A percentile compares a stretch with the other conserved stretches of the same genome.
These are phyloP conservation scores for Lachnellula hyalina DNA, from an alignment of 2,329 filamentous ascomycete species.

Conservation along the genomic window DNA sequence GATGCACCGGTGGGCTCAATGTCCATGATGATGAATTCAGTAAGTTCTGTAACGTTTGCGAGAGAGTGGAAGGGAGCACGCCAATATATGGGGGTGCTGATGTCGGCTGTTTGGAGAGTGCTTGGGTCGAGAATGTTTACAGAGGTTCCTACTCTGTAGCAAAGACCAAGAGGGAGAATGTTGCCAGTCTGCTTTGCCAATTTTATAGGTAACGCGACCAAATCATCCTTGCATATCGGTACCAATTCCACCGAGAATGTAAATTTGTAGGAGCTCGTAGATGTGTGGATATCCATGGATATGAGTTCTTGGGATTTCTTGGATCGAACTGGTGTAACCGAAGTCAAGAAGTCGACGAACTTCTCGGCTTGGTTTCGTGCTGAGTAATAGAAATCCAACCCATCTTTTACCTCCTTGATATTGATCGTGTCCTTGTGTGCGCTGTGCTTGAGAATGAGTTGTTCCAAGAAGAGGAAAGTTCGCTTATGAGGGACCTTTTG, in stretches of 20 bases:
- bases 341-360: slow-evolving; percentile 84
- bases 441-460: slow-evolving; percentile 90
- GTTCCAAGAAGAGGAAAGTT: slow-evolving; percentile 77
- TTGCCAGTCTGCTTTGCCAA: slow-evolving; percentile 84
- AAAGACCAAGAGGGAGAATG: slow-evolving; percentile 80
- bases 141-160: slow-evolving; percentile 81
- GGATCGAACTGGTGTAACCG: slow-evolving; percentile 69
- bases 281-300: slow-evolving; percentile 86
- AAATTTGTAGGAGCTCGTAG: slow-evolving; percentile 90
- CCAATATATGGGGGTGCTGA: slow-evolving; percentile 84
- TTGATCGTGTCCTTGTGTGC: slow-evolving; percentile 94
- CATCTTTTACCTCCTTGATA: slow-evolving; percentile 94
- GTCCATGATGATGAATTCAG: slow-evolving; percentile 93
- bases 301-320: slow-evolving; percentile 93
- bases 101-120: slow-evolving; percentile 85
- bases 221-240: slow-evolving; percentile 94
- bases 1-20: slow-evolving; percentile 73
- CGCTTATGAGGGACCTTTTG: slow-evolving; percentile 97
- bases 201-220: slow-evolving; percentile 88
- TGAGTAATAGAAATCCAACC: slow-evolving; percentile 92
- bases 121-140: slow-evolving; percentile 86
- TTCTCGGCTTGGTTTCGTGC: slow-evolving; percentile 87
- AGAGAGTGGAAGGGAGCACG: slow-evolving; percentile 78
- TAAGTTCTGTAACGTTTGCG: slow-evolving; percentile 76
- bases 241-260: slow-evolving; percentile 84